Evolutionary conservation across 495 filamentous ascomycete species (phyloP).

Genomic region (Halenospora varia): DNA sequence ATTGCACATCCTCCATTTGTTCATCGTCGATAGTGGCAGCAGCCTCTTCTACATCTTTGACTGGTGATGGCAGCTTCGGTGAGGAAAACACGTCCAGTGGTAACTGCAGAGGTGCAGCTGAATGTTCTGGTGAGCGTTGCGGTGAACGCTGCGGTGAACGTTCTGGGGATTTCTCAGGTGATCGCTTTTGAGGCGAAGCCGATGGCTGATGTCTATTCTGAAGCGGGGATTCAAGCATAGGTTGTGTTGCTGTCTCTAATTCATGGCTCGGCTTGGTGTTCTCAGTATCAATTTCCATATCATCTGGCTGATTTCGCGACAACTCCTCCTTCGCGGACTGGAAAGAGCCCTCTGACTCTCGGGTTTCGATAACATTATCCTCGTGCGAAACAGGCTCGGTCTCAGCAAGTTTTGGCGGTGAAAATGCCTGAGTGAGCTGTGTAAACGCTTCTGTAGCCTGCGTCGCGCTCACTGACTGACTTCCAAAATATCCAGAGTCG

Average conservation of each 20-base stretch:
- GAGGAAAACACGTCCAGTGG: background rate
- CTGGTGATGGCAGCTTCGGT: background rate
- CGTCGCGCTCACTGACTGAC: conserved; percentile 36
- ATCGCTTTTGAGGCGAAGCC: conserved; percentile 16
- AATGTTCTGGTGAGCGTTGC: background rate
- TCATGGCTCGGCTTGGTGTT: conserved; percentile 13
- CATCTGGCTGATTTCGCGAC: conserved; percentile 19
- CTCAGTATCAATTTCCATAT: conserved; percentile 4
- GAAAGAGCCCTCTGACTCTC: conserved; percentile 51
- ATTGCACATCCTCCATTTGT: conserved; percentile 26
- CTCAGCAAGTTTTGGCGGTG: conserved; percentile 1
- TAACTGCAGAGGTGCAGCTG: no score
- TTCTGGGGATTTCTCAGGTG: conserved; percentile 13
- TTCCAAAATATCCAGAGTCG: conserved; percentile 84
- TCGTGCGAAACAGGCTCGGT: background rate
- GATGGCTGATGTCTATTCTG: conserved; percentile 11
- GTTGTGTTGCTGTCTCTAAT: conserved; percentile 22
- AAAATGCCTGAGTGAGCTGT: background rate
- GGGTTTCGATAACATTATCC: conserved; percentile 8
- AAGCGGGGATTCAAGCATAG: conserved; percentile 22
- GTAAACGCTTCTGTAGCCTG: conserved; percentile 7
- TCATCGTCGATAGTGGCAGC: conserved; percentile 8
- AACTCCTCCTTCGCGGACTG: conserved; percentile 63
- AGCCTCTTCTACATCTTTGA: conserved; percentile 4
- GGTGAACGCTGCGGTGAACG: background rate